Evolutionary conservation across 768 basidiomycete genomes (phyloP).

Genomic region (Exsudoporus frostii): DNA sequence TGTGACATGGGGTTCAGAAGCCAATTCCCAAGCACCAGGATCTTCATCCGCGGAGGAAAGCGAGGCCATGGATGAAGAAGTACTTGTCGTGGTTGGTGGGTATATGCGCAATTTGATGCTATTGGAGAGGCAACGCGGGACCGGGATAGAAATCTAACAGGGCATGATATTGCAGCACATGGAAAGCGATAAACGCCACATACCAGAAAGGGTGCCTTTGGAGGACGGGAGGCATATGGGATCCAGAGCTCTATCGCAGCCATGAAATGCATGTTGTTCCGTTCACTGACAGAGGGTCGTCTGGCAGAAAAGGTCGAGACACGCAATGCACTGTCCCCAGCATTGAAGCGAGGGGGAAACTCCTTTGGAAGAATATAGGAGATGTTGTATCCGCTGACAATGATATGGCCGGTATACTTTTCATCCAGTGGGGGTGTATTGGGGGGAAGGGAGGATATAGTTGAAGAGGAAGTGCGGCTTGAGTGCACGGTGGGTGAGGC

Average conservation of each 20-base stretch:
- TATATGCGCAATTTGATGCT: slow-evolving; percentile 72
- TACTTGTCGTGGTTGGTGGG: slow-evolving; percentile 49
- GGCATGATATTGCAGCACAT: slow-evolving; percentile 4
- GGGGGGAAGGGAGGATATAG: slow-evolving; percentile 26
- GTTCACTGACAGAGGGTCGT: slow-evolving; percentile 54
- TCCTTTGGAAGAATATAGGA: slow-evolving; percentile 73
- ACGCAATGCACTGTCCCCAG: slow-evolving; percentile 21
- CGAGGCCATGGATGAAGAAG: slow-evolving; percentile 64
- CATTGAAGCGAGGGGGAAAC: slow-evolving; percentile 40
- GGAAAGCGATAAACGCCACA: slow-evolving; percentile 15
- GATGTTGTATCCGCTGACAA: slow-evolving; percentile 74
- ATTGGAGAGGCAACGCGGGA: slow-evolving; percentile 76
- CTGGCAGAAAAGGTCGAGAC: slow-evolving; percentile 33
- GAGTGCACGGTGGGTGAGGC: slow-evolving; percentile 28
- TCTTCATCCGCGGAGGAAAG: slow-evolving; percentile 76
- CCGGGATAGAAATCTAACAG: slow-evolving; percentile 67
- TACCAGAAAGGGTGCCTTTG: slow-evolving; percentile 73
- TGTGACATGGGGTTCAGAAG: slow-evolving; percentile 73
- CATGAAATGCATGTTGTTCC: slow-evolving; percentile 68
- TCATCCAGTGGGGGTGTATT: slow-evolving; percentile 50
- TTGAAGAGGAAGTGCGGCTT: slow-evolving; percentile 38
- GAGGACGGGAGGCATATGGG: slow-evolving; percentile 64
- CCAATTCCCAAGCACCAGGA: slow-evolving; percentile 65
- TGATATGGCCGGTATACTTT: slow-evolving; percentile 70
- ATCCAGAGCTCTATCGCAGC: slow-evolving; percentile 76